Conservation (phyloP, 2,329 filamentous ascomycete genomes). For the Arthrobotrys sinensis region DNA sequence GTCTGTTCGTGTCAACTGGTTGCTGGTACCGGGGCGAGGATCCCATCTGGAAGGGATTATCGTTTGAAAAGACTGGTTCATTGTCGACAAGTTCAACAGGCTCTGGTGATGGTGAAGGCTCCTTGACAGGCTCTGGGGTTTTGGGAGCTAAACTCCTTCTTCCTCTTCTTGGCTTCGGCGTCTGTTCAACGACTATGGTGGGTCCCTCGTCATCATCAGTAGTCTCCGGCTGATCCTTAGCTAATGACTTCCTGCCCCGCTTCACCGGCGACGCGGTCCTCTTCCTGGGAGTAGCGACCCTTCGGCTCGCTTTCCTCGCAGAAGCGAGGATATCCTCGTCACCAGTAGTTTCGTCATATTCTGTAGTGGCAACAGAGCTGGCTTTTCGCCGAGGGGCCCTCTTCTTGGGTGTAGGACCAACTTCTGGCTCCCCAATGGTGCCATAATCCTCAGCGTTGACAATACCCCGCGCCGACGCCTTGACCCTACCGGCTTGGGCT, state of each 20-base stretch:
- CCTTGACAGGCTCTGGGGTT: conserved; percentile 58
- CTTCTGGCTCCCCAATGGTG: conserved; percentile 65
- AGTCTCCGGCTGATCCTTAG: conserved; percentile 25
- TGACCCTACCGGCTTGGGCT: conserved; percentile 81
- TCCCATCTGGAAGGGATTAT: conserved; percentile 64
- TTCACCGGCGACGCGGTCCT: conserved; percentile 54
- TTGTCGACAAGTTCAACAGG: conserved; percentile 68
- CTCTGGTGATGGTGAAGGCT: conserved; percentile 61
- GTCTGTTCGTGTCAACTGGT: conserved; percentile 55
- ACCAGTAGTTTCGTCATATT: conserved; percentile 70
- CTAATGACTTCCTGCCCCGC: conserved; percentile 54
- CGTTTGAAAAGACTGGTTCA: conserved; percentile 66
- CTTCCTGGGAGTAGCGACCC: conserved; percentile 64
- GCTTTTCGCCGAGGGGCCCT: conserved; percentile 74
- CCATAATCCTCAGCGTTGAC: conserved; percentile 72
- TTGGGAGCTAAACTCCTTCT: conserved; percentile 64
- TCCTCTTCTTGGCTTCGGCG: conserved; percentile 47
- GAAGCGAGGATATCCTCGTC: conserved; percentile 46
- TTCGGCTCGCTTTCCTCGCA: conserved; percentile 34
- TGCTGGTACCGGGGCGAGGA: conserved; percentile 59
- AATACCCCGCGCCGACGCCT: conserved; percentile 90
- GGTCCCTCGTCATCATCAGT: conserved; percentile 35
- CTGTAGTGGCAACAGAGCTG: conserved; percentile 73
- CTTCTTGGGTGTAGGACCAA: conserved; percentile 62
- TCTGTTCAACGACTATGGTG: conserved; percentile 30